Conservation (phyloP, 129 eudicot genomes). For the Ambrosia trifida region DNA sequence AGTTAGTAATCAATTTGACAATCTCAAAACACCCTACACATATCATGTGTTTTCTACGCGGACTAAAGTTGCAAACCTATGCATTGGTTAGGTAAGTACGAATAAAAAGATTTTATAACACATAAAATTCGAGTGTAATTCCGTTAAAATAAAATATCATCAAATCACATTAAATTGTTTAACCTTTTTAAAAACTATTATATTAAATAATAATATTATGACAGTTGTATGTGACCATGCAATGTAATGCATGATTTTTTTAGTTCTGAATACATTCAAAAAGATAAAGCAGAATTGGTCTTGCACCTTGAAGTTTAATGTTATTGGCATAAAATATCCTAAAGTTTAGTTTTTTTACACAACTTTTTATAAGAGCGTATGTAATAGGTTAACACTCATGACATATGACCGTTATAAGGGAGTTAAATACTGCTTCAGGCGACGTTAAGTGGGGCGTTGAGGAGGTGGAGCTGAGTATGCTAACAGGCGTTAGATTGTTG, state of each 20-base stretch:
- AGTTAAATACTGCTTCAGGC: too few species aligned
- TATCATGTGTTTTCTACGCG: background rate
- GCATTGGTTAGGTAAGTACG: background rate
- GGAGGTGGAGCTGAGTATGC: too few species aligned
- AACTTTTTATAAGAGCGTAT: too few species aligned
- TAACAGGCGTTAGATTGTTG: too few species aligned
- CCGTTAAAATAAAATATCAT: slow-evolving; percentile 7
- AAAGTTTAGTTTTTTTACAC: background rate
- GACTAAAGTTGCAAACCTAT: slow-evolving; percentile 1
- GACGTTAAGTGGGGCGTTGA: too few species aligned
- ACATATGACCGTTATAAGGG: too few species aligned
- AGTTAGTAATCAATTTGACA: too few species aligned
- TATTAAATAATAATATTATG: slow-evolving; percentile 30
- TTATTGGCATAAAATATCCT: background rate
- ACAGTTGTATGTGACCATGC: slow-evolving; percentile 44
- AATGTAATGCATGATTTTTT: slow-evolving; percentile 29
- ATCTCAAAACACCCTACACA: too few species aligned
- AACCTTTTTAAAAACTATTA: background rate
- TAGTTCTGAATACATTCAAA: background rate
- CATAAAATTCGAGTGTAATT: background rate
- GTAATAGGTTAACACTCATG: too few species aligned
- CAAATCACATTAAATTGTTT: background rate
- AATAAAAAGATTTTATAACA: background rate
- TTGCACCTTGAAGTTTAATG: slow-evolving; percentile 8
- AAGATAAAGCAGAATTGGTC: background rate